A percentile compares a stretch with the other conserved stretches of the same genome.
Conservation (phyloP, 768 basidiomycete species). For the Naganishia vishniacii region DNA sequence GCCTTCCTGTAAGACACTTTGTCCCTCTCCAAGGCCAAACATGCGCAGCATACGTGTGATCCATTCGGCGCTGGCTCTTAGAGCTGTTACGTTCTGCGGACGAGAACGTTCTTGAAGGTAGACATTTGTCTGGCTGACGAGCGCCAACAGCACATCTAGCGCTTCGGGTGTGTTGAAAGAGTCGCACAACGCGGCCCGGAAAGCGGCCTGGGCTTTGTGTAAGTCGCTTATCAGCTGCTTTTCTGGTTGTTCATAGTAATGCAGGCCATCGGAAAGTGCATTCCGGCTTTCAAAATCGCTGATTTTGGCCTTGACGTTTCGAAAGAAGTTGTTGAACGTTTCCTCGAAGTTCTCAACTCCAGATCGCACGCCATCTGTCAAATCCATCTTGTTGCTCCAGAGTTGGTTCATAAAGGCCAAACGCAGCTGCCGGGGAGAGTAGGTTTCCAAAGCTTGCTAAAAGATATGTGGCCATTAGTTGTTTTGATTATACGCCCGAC, state of each 20-base stretch:
- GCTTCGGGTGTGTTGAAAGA: slow-evolving; percentile 94
- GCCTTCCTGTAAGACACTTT: slow-evolving; percentile 60
- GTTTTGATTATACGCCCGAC: background rate
- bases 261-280: slow-evolving; percentile 46
- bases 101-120: slow-evolving; percentile 59
- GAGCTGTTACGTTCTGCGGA: slow-evolving; percentile 55
- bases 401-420: slow-evolving; percentile 82
- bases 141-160: slow-evolving; percentile 65
- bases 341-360: slow-evolving; percentile 81
- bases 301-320: slow-evolving; percentile 72
- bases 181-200: slow-evolving; percentile 84
- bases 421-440: slow-evolving; percentile 79
- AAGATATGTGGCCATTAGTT: background rate
- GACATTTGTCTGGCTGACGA: slow-evolving; percentile 77
- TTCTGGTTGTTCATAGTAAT: slow-evolving; percentile 56
- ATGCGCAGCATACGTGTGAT: slow-evolving; percentile 54
- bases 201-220: slow-evolving; percentile 65
- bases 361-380: slow-evolving; percentile 75
- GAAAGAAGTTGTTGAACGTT: slow-evolving; percentile 91
- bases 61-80: slow-evolving; percentile 57
- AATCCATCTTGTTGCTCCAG: slow-evolving; percentile 92
- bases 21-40: slow-evolving; percentile 54
- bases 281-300: slow-evolving; percentile 52
- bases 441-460: slow-evolving; percentile 77
- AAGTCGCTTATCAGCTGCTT: slow-evolving; percentile 67